phyloP scores from a whole-genome alignment of 2,329 filamentous ascomycete species.

The Pestalotiopsis sp. region DNA sequence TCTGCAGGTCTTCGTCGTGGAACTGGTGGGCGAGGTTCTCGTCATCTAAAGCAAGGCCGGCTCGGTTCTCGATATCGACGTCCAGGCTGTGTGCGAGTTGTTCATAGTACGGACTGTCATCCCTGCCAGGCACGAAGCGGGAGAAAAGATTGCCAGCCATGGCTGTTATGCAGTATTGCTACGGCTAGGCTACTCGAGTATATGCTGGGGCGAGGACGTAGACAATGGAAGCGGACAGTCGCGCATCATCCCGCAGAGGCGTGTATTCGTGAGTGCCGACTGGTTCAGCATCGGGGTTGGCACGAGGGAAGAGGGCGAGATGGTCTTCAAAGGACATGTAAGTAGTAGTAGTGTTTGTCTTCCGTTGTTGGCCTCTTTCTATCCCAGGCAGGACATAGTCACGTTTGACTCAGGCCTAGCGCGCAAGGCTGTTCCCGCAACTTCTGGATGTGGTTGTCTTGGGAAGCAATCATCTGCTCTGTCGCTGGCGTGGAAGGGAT shows the following conservation, averaged over 20 bases:
- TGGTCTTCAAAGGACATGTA: background rate
- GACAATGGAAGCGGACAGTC: background rate
- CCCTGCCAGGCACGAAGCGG: conserved; percentile 38
- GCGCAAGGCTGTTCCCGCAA: background rate
- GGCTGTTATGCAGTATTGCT: conserved; percentile 5
- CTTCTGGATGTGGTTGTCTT: conserved; percentile 6
- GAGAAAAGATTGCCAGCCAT: conserved; percentile 55
- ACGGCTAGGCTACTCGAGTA: background rate
- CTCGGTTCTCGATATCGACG: conserved; percentile 43
- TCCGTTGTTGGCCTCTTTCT: background rate
- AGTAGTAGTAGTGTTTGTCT: background rate
- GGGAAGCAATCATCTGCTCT: conserved; percentile 14
- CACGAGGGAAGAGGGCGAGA: background rate
- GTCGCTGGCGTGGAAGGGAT: conserved; percentile 3
- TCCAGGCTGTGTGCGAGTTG: conserved; percentile 47
- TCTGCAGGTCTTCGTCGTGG: conserved; percentile 50
- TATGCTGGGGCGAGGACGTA: background rate
- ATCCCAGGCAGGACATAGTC: background rate
- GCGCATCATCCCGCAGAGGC: conserved; percentile 4
- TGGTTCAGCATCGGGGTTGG: background rate
- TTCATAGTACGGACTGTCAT: conserved; percentile 52
- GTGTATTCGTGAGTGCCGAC: background rate
- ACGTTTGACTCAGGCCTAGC: background rate
- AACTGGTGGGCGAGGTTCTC: conserved; percentile 56
- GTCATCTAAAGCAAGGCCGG: conserved; percentile 50